Percentiles rank a stretch among this genome's conserved stretches.
These are phyloP conservation scores for Botryosphaeria dothidea DNA, from an alignment of 2,329 filamentous ascomycete species.

Conservation along the genomic window DNA sequence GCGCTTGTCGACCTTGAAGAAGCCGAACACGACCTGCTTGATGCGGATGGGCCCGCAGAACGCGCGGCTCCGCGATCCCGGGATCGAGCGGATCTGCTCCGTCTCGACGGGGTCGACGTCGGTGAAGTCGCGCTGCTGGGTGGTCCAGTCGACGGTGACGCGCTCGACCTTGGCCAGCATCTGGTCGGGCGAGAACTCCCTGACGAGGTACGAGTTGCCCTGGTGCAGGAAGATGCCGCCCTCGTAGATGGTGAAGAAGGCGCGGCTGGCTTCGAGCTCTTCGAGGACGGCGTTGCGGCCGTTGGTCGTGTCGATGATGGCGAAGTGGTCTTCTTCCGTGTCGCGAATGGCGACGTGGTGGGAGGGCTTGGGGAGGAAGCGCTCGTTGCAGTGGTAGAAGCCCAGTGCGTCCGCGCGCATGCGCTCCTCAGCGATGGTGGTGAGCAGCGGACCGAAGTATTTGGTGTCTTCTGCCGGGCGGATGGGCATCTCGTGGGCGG, in stretches of 20 bases:
- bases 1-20: constrained; percentile 92
- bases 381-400: constrained; percentile 86
- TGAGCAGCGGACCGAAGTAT: constrained; percentile 78
- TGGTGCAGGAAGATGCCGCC: constrained; percentile 97
- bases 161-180: constrained; percentile 84
- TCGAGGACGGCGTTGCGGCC: constrained; percentile 83
- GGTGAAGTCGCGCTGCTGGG: constrained; percentile 87
- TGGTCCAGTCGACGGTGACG: constrained; percentile 94
- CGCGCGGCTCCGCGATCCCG: constrained; percentile 64
- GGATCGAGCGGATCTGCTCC: constrained; percentile 77
- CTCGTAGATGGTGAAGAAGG: constrained; percentile 94
- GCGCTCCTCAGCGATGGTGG: constrained; percentile 70
- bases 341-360: constrained; percentile 85
- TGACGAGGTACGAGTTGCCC: constrained; percentile 87
- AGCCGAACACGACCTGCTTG: constrained; percentile 87
- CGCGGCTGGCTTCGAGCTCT: constrained; percentile 93
- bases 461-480: constrained; percentile 69
- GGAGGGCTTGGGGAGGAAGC: constrained; percentile 83
- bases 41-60: constrained; percentile 88
- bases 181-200: constrained; percentile 79
- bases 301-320: constrained; percentile 85
- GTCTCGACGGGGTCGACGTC: constrained; percentile 94
- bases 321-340: constrained; percentile 88
- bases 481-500: constrained; percentile 92
- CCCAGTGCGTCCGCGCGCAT: constrained; percentile 73